Base-by-base conservation (phyloP, 495 filamentous ascomycete genomes). In the Podospora comata region DNA sequence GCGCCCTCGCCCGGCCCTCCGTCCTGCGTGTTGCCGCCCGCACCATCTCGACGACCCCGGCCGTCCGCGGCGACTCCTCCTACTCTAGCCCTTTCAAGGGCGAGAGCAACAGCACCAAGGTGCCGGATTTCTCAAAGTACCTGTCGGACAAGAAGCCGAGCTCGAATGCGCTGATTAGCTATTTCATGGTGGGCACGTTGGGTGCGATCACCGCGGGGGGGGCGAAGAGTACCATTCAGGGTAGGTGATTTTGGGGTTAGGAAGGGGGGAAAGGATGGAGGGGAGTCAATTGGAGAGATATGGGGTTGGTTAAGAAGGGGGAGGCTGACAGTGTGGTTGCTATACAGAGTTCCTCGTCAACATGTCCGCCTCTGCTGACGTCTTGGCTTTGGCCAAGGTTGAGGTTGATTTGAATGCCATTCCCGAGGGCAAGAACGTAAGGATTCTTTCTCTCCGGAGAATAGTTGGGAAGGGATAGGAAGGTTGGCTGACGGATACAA, bases 361-460 rank as follows among this genome's bases (percentile, higher is more conserved):
- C 87, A 97, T 99, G 96, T 93, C 96, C 79, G 96, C 96, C 68
- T 99, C 96, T 65, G 96, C 96, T 79, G 96, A 99, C 78, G 93
- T 99, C 74, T 85, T 99, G 79, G 96, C 96, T 77, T 93, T 97
- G 88, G 96, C 96, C 77, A 99, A 99, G 89, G 94, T 99, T 72
- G 96, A 99, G 84, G 90, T 99, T 73, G 92, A 96, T 78, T 90
- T 99, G 69, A 82, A 84, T 73, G 78, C 90, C 63, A 97, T 99
- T 76, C 95, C 96, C 55, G 94, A 97, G 85, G 95, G 96, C 87
- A 99, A 98, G 91, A 99, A 99, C 83, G 95, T 95, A 87, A 74
- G 91, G 81, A 23, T 62, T 23, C 23, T 23, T 23, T 23, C 20
- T 48, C 54, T 30, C 0, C 6, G 34, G 59, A 0, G 3, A 6